Evolutionary conservation across 345 rosid species (phyloP), one percentile per base, ranked within the genome.

Genomic region (Lumnitzera racemosa): DNA sequence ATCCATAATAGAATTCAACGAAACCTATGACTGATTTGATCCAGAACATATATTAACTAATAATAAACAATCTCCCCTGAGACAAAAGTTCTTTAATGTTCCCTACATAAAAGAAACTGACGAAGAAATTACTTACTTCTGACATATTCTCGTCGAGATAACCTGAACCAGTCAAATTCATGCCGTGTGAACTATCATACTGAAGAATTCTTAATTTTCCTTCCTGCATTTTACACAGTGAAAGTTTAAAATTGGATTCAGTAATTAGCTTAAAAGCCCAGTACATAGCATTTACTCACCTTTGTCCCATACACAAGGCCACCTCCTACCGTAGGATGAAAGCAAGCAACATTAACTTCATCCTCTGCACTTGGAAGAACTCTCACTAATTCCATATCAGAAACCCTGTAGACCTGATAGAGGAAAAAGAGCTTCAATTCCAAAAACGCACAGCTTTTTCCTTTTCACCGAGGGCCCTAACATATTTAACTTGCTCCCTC

Each of bases 231-330:
- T 56, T 31, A 46, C 24, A 76, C 27, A 14, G 4, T 47, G 12
- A 14, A 48, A 29, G 43, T 51, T 58, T 48, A 50, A 52, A n/a
- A 29, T 23, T 14, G 47, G 61, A 58, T 50, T 31, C 47, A 24
- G 13, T 25, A 13, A 49, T 49, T 12, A 13, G 51, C 25, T 24
- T 17, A 55, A 41, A 63, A 17, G 47, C 48, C 10, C 11, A 36
- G 43, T 36, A 36, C 11, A 36, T 1, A 36, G 5, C 9, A 36
- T 36, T 36, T 36, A 58, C 51, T 53, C 59, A 83, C 95, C 89
- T 87, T 90, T 17, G 95, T 87, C 57, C 95, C 97, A 73, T 90
- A 87, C n/a, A 87, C 88, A 77, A 90, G 88, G 52, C 97, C 95
- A 31, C 90, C 88, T 48, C 97, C 95, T 12, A 83, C 82, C 52